phyloP scores from a whole-genome alignment of 768 basidiomycete genomes.

The Leccinum ochraceum region DNA sequence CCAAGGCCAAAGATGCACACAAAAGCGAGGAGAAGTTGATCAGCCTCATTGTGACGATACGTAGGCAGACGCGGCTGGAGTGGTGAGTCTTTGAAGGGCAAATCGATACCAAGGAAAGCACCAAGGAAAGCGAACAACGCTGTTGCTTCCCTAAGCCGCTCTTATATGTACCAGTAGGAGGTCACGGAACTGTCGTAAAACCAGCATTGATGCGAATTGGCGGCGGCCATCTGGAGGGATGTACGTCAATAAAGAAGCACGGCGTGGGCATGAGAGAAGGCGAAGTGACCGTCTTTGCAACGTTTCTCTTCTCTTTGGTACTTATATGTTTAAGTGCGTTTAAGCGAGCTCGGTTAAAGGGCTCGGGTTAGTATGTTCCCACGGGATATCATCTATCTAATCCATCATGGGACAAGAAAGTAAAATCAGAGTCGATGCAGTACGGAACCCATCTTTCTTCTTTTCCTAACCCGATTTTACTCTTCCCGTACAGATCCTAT shows the following conservation, averaged over 20 bases:
- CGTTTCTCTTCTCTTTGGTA: too few relatives aligned
- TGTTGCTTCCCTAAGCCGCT: neutral
- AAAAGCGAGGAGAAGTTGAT: constrained; percentile 11
- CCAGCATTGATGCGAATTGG: neutral
- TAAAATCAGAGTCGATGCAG: constrained; percentile 50
- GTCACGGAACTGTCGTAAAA: neutral
- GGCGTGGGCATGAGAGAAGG: neutral
- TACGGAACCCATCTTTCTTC: constrained; percentile 29
- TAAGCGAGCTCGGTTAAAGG: too few relatives aligned
- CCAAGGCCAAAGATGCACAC: constrained; percentile 31
- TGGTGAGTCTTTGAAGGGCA: neutral
- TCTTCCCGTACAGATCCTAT: constrained; percentile 50
- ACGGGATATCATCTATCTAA: neutral
- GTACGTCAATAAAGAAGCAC: neutral
- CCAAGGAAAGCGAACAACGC: neutral
- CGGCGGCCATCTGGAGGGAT: neutral
- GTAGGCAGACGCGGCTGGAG: neutral
- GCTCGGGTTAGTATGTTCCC: too few relatives aligned
- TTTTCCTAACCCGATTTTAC: constrained; percentile 3
- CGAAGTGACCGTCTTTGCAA: too few relatives aligned
- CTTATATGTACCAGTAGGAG: neutral
- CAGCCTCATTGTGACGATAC: neutral
- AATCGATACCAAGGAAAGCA: neutral
- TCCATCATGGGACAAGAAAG: constrained; percentile 18
- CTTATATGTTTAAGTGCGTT: too few relatives aligned